These are phyloP conservation scores for Musa acuminata DNA, from an alignment of 176 grass and related monocot genomes.

Conservation along the genomic window DNA sequence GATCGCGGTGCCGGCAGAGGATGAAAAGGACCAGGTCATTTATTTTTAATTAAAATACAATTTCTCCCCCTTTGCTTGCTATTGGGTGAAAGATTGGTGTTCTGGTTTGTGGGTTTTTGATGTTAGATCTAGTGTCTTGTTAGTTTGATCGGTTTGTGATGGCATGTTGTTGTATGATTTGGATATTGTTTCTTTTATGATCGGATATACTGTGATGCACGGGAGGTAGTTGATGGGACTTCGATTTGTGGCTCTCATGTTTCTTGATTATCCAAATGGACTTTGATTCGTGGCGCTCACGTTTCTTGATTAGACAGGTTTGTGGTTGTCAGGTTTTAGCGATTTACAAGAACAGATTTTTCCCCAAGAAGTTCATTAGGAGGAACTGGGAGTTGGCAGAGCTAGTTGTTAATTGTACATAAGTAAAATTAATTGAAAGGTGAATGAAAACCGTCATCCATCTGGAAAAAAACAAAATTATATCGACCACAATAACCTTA, in stretches of 20 bases:
- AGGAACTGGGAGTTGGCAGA: neutral
- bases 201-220: neutral
- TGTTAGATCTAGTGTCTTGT: neutral
- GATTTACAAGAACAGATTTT: too few relatives aligned
- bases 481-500: neutral
- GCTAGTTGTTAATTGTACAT: neutral
- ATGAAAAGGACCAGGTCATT: slow-evolving; percentile 93
- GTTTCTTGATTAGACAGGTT: neutral
- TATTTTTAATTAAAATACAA: neutral
- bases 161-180: neutral
- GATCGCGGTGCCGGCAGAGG: slow-evolving; percentile 57
- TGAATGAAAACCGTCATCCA: neutral
- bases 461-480: neutral
- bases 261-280: neutral
- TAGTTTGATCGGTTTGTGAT: neutral
- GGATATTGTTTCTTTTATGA: neutral
- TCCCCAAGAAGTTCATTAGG: too few relatives aligned
- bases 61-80: slow-evolving; percentile 11
- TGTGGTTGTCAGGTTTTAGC: too few relatives aligned
- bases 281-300: neutral
- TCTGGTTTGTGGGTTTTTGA: neutral
- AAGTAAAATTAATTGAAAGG: neutral
- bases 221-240: neutral
- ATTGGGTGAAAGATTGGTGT: slow-evolving; percentile 6
- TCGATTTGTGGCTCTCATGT: neutral